Evolutionary conservation across 768 basidiomycete species (phyloP), one percentile per base, ranked within the genome.

Genomic region (Phylloporus sp.): DNA sequence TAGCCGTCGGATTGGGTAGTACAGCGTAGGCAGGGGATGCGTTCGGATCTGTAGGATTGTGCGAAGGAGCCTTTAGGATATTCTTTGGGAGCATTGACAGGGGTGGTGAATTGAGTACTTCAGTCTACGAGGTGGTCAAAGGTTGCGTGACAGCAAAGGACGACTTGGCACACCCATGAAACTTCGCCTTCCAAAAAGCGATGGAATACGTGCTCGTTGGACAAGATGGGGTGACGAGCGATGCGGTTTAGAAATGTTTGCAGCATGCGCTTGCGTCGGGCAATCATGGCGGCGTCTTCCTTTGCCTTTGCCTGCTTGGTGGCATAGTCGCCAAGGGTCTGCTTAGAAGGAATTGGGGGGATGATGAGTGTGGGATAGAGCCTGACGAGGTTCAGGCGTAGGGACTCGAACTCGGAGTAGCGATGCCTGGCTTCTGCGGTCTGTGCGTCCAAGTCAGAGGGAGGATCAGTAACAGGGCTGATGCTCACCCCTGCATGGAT

Each of bases 271-370:
- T 92, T 95, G 51, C 96, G 77, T 53, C 90, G 76, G 3, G 90
- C 81, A 63, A 99, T 97, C 72, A 98, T 80, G 1, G 86, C 78
- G 3, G 83, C 82, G 64, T 99, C 96, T 61, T 99, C 96, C 62
- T 95, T 97, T 20, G 95, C 96, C 67, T 95, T 96, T 13, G 79
- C 84, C 60, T 93, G 93, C 68, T 97, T 98, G 51, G 93, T 86
- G 2, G 96, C 96, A 72, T 99, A 99, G 59, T 98, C 96, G 8
- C 90, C 82, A 31, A 99, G 75, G 1, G 87, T 86, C 69, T 98
- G 92, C 69, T 99, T 98, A 1, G 90, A 93, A 3, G 96, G 96
- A 42, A 99, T 96, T 34, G 96, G 96, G 3, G 96, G 95, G 50
- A 99, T 86, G 59, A 99, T 98, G 56, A 94, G 71, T 9, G 94